phyloP scores from a whole-genome alignment of 108 stramenopile species.

The Nannochloropsis oceanica region DNA sequence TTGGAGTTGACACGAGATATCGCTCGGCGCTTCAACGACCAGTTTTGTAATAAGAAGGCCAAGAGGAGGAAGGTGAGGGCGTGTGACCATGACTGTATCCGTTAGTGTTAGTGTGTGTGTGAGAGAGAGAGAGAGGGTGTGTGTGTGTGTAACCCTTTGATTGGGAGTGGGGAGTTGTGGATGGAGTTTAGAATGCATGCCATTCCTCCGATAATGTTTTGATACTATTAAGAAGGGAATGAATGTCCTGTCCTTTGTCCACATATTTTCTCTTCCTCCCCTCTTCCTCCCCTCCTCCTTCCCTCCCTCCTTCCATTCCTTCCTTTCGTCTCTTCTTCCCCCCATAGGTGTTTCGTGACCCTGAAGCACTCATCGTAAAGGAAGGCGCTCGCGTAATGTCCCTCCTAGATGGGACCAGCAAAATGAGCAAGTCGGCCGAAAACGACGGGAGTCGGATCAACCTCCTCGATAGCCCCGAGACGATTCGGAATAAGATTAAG shows the following conservation, averaged over 20 bases:
- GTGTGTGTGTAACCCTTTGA: too few species aligned
- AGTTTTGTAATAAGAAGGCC: slow-evolving; percentile 65
- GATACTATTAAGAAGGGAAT: too few species aligned
- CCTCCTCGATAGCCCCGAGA: slow-evolving; percentile 75
- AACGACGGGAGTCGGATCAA: slow-evolving; percentile 81
- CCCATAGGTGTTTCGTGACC: slow-evolving; percentile 57
- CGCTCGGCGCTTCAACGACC: slow-evolving; percentile 78
- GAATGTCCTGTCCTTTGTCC: neutral
- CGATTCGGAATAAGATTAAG: slow-evolving; percentile 79
- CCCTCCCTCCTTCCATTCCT: neutral
- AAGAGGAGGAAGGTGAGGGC: neutral
- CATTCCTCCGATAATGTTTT: too few species aligned
- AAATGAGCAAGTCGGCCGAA: slow-evolving; percentile 95
- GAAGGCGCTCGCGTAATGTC: slow-evolving; percentile 94
- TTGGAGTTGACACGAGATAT: slow-evolving; percentile 95
- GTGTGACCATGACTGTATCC: neutral
- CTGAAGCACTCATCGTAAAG: slow-evolving; percentile 84
- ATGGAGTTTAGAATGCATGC: too few species aligned
- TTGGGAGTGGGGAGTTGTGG: too few species aligned
- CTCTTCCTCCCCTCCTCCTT: neutral
- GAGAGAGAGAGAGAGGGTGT: neutral
- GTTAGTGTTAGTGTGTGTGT: neutral
- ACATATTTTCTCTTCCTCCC: neutral
- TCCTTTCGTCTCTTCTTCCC: neutral
- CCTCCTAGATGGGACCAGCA: slow-evolving; percentile 77